Evolutionary conservation across 805 yeast species (phyloP).

Genomic region (Blastobotrys chiropterorum): DNA sequence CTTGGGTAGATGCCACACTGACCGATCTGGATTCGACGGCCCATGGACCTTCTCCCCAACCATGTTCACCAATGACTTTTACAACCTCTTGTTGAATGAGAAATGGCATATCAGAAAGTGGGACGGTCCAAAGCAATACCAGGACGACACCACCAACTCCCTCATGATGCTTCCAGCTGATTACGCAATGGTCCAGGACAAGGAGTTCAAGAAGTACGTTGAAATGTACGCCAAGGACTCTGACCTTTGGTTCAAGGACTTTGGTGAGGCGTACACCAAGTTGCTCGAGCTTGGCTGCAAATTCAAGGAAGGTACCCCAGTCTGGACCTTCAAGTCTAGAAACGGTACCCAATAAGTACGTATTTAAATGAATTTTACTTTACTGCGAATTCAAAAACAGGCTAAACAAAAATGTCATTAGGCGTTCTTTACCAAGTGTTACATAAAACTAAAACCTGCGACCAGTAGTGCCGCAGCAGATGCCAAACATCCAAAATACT

Average conservation of each 20-base stretch:
- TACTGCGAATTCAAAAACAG: background rate
- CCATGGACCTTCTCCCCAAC: constrained; percentile 82
- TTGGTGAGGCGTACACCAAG: constrained; percentile 56
- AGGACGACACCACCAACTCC: constrained; percentile 46
- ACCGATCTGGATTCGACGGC: constrained; percentile 61
- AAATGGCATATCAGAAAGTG: constrained; percentile 51
- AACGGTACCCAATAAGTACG: constrained; percentile 1
- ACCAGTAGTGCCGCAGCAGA: constrained; percentile 37
- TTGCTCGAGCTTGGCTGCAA: constrained; percentile 63
- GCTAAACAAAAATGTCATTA: background rate
- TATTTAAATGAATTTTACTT: background rate
- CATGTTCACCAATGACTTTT: constrained; percentile 64
- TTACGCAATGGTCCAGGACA: constrained; percentile 53
- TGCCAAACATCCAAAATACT: constrained; percentile 37
- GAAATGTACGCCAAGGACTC: constrained; percentile 56
- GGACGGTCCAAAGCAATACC: constrained; percentile 58
- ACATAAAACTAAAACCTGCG: background rate
- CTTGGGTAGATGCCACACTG: constrained; percentile 67
- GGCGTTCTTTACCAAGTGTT: background rate
- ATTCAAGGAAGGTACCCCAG: constrained; percentile 41
- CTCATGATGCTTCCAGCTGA: constrained; percentile 82
- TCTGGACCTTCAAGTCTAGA: constrained; percentile 20
- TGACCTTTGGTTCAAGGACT: constrained; percentile 52
- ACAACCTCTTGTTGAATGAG: constrained; percentile 47
- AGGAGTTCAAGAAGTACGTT: constrained; percentile 51